phyloP scores from a whole-genome alignment of 768 basidiomycete genomes.

The Mycena galericulata region DNA sequence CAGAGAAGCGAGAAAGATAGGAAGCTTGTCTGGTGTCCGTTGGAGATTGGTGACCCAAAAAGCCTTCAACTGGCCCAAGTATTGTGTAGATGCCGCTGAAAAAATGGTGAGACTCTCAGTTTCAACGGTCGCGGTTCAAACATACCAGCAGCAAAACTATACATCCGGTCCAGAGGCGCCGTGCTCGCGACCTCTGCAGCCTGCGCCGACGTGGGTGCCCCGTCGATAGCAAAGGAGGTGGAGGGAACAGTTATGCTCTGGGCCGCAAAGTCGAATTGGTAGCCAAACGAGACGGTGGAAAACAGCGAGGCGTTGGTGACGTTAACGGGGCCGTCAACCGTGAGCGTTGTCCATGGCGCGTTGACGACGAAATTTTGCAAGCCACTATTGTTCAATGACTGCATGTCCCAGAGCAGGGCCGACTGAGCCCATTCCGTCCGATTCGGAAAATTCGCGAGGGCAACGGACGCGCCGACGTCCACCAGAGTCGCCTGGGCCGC shows the following conservation, averaged over 20 bases:
- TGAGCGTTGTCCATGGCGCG: slow-evolving; percentile 62
- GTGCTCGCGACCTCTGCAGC: slow-evolving; percentile 53
- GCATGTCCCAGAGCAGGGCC: slow-evolving; percentile 70
- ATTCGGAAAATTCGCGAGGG: slow-evolving; percentile 55
- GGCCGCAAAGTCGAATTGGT: slow-evolving; percentile 68
- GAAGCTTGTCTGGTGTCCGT: slow-evolving; percentile 56
- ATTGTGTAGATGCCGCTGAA: slow-evolving; percentile 70
- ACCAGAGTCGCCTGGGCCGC: slow-evolving; percentile 64
- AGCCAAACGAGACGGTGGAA: slow-evolving; percentile 60
- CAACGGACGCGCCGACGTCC: slow-evolving; percentile 63
- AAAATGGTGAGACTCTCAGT: slow-evolving; percentile 14
- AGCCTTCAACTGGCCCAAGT: slow-evolving; percentile 55
- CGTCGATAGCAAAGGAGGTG: slow-evolving; percentile 59
- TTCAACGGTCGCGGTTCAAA: slow-evolving; percentile 7
- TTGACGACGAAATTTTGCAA: slow-evolving; percentile 61
- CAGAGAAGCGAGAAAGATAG: slow-evolving; percentile 60
- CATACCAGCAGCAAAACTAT: slow-evolving; percentile 69
- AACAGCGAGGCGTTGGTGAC: slow-evolving; percentile 48
- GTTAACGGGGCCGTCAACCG: slow-evolving; percentile 54
- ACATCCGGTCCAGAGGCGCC: slow-evolving; percentile 68
- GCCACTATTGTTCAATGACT: slow-evolving; percentile 27
- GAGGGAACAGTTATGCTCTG: slow-evolving; percentile 60
- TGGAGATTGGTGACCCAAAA: slow-evolving; percentile 69
- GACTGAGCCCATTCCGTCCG: slow-evolving; percentile 69
- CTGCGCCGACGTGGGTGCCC: slow-evolving; percentile 60